A percentile compares a stretch with the other conserved stretches of the same genome.
phyloP scores from a whole-genome alignment of 2,329 filamentous ascomycete species.

The Scytalidium sp. region DNA sequence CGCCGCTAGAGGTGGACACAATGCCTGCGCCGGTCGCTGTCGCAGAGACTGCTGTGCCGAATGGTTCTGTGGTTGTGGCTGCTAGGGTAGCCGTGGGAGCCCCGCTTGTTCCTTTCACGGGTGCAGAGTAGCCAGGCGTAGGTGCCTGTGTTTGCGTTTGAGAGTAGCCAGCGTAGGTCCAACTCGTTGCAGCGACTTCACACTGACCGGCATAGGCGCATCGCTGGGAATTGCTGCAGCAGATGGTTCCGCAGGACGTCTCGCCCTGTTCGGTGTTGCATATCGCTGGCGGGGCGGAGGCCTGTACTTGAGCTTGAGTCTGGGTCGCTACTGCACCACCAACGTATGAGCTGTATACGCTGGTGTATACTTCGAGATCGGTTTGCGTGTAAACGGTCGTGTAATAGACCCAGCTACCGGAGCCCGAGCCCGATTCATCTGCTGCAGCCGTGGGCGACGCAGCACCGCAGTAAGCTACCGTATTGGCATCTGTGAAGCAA shows the following conservation, averaged over 20 bases:
- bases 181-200: constrained; percentile 41
- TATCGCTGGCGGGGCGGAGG: constrained; percentile 32
- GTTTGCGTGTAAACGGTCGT: constrained; percentile 57
- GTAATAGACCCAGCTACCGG: constrained; percentile 23
- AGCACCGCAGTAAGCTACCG: constrained; percentile 47
- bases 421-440: constrained; percentile 26
- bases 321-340: constrained; percentile 32
- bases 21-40: constrained; percentile 23
- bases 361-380: constrained; percentile 49
- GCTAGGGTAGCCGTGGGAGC: constrained; percentile 54
- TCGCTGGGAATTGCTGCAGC: constrained; percentile 68
- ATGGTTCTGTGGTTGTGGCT: constrained; percentile 42
- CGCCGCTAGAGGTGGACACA: constrained; percentile 30
- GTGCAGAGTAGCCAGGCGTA: constrained; percentile 30
- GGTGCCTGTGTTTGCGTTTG: too few relatives aligned
- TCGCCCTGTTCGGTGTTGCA: constrained; percentile 54
- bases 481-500: constrained; percentile 47
- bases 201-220: constrained; percentile 61
- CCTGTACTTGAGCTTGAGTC: not conserved
- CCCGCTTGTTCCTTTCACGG: constrained; percentile 51
- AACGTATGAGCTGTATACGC: constrained; percentile 48
- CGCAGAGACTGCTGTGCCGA: constrained; percentile 50
- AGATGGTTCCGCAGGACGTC: constrained; percentile 64
- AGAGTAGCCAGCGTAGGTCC: constrained; percentile 36
- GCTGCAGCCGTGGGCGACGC: constrained; percentile 20